Conservation (phyloP, 306 rosid species). For the Trifolium repens region DNA sequence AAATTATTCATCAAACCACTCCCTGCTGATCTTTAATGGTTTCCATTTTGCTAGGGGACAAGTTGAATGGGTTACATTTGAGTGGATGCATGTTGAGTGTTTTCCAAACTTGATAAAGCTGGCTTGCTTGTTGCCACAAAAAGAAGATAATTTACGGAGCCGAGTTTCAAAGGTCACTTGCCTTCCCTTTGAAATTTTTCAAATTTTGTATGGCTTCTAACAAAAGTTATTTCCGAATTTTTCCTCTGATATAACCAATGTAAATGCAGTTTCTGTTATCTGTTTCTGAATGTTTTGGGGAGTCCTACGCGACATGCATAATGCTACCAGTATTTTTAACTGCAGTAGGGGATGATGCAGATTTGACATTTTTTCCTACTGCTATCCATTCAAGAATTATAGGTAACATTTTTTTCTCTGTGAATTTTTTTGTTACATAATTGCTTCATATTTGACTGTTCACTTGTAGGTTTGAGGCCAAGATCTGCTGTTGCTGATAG, state of each 20-base stretch:
- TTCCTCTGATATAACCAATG: constrained; percentile 48
- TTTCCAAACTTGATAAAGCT: constrained; percentile 83
- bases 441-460: constrained; percentile 41
- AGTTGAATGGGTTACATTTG: constrained; percentile 85
- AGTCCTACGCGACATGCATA: constrained; percentile 76
- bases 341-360: constrained; percentile 81
- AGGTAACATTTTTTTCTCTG: constrained; percentile 52
- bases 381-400: constrained; percentile 70
- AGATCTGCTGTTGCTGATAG: constrained; percentile 75
- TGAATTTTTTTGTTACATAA: constrained; percentile 30
- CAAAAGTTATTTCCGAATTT: constrained; percentile 21
- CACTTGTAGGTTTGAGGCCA: constrained; percentile 74
- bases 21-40: constrained; percentile 41
- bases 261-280: constrained; percentile 83
- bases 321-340: constrained; percentile 85
- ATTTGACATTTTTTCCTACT: constrained; percentile 76
- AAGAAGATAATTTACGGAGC: constrained; percentile 86
- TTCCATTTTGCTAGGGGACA: constrained; percentile 65
- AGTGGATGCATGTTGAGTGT: constrained; percentile 93
- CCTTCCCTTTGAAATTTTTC: constrained; percentile 33
- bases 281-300: constrained; percentile 79
- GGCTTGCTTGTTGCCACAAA: constrained; percentile 84
- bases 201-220: constrained; percentile 15
- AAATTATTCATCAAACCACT: constrained; percentile 5
- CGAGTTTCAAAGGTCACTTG: constrained; percentile 73